Evolutionary conservation across 2,329 filamentous ascomycete species (phyloP), one percentile per base, ranked within the genome.

Genomic region (Hymenoscyphus fructigenus): DNA sequence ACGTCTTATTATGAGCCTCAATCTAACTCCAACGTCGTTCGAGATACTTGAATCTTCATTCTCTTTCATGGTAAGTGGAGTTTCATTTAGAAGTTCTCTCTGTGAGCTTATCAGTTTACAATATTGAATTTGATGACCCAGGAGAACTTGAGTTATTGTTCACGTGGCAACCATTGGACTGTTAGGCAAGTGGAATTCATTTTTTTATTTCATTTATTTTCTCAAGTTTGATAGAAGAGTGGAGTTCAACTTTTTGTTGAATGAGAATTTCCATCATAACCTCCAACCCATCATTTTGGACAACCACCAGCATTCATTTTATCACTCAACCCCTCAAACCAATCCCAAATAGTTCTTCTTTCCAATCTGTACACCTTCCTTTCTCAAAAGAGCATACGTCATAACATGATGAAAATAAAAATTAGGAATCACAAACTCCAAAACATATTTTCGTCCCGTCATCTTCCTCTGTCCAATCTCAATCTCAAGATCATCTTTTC

Each of bases 331-430:
- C n/a, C 20, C 5, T 50, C 44, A 50, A 50, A 50, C 44, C 7
- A 23, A 12, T 3, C 70, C 72, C n/a, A 87, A 69, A 73, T 79
- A 90, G 71, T 89, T 84, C 61, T 67, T 50, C 80, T 90, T 90
- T 38, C 86, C 86, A 20, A 91, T n/a, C 0, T 79, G 77, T 29
- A 89, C 84, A 1, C 88, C 88, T 76, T 86, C 81, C 71, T 80
- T 82, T 66, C 88, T 79, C 73, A 90, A 72, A 63, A 91, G 85
- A 26, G 76, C 79, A 77, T 91, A 91, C 10, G 84, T 80, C 14
- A 81, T 87, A 2, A 76, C 80, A 15, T 85, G 68, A 73, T 91
- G 88, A 76, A 91, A 91, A 78, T 81, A 88, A 69, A 89, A 76
- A 71, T 90, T 88, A 26, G 88, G 86, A 55, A 87, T 63, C 3